Evolutionary conservation across 352 stramenopile genomes (phyloP), one percentile per base, ranked within the genome.

Genomic region (Phytophthora pini): DNA sequence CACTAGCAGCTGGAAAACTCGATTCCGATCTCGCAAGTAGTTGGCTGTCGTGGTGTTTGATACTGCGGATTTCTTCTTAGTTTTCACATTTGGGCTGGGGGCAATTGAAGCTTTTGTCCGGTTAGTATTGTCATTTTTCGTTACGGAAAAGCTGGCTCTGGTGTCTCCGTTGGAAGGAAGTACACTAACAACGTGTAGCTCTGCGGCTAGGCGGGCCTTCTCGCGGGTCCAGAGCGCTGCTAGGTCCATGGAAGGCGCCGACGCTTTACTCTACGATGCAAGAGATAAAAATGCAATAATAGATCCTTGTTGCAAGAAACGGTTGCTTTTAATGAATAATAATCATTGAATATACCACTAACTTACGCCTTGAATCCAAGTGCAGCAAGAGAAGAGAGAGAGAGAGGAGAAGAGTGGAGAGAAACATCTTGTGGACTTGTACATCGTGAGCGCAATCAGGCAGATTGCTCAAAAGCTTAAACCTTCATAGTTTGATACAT

Each of bases 191-290:
- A 44, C 40, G 26, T 68, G 39, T 9, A 70, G 24, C 15, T 67
- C 36, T 12, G 62, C 56, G 9, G 62, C 27, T 2, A 88, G 29
- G 3, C 82, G 82, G 47, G 73, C 41, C 54, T 79, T 82, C 61
- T 90, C 82, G 22, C 74, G 77, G 7, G 56, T 61, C 82, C 82
- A 90, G 15, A 90, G 73, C 51, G 76, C 62, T 15, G 68, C 27
- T 27, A 90, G 64, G 66, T 90, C 77, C 81, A 90, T 90, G 50
- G 49, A 31, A 55, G 15, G 6, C 29, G 6, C 6, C 31, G 38
- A 27, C 45, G n/a, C 45, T 22, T 13, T 32, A 55, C 31, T 5
- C 32, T n/a, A 31, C 31, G 31, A 7, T 11, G 17, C 12, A 5
- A 24, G 7, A 29, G 9, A 47, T 38, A 41, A 29, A 50, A 1